Conservation (phyloP, 106 monocot genomes). For the Dendrobium huoshanense region DNA sequence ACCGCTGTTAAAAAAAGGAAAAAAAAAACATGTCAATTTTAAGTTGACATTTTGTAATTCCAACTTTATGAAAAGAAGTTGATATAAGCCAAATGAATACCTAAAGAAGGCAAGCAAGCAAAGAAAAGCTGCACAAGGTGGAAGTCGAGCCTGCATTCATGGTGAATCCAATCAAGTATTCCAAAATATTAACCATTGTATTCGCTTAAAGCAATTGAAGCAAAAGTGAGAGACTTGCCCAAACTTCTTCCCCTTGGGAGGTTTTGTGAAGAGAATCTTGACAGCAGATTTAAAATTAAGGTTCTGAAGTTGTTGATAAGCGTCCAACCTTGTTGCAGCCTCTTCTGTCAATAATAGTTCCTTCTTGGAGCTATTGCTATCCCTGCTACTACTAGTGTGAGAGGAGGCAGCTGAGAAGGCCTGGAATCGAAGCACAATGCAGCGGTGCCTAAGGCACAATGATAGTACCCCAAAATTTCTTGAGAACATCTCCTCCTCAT, state of each 20-base stretch:
- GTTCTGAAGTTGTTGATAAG: conserved; percentile 43
- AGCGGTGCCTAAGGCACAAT: neutral
- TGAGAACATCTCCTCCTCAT: neutral
- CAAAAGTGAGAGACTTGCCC: conserved; percentile 27
- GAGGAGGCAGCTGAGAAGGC: neutral
- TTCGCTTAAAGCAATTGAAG: neutral
- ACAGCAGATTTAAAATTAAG: conserved; percentile 63
- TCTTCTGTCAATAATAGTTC: neutral
- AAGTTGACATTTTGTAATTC: neutral
- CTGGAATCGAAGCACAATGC: neutral
- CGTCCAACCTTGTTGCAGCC: conserved; percentile 29
- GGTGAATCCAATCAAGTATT: neutral
- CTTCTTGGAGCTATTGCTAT: neutral
- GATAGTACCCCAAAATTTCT: neutral
- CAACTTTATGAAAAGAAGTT: neutral
- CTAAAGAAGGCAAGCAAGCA: conserved; percentile 70
- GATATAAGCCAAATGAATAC: conserved; percentile 15
- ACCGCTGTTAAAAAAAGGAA: conserved; percentile 34
- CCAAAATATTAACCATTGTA: neutral
- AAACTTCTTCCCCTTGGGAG: conserved; percentile 68
- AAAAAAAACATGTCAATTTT: neutral
- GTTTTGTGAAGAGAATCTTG: conserved; percentile 58
- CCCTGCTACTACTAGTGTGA: neutral
- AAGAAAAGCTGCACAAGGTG: conserved; percentile 89
- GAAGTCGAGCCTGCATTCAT: conserved; percentile 56